Evolutionary conservation across 73 alveolate genomes (phyloP).

Genomic region (Tetrahymena malaccensis): DNA sequence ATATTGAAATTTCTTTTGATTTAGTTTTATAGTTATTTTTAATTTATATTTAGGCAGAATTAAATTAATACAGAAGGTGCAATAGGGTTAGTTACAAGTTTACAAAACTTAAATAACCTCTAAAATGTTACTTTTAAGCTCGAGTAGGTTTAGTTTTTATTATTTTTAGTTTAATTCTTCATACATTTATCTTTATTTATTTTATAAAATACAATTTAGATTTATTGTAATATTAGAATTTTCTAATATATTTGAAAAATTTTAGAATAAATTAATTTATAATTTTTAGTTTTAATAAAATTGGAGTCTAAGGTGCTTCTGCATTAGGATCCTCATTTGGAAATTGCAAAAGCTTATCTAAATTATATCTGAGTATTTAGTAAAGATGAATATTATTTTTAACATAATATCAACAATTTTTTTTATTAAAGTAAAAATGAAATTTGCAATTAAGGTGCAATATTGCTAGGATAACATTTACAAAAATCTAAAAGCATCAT

Average conservation of each 20-base stretch:
- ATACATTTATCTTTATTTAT: no score
- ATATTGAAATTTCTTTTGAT: no score
- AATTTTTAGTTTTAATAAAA: not conserved
- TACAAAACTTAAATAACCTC: not conserved
- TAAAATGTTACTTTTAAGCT: not conserved
- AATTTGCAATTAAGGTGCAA: not conserved
- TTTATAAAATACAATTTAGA: no score
- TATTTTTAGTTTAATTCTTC: no score
- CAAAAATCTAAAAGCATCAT: not conserved
- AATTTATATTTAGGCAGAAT: not conserved
- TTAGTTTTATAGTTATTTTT: no score
- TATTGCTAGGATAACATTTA: not conserved
- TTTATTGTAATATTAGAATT: no score
- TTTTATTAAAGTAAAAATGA: not conserved
- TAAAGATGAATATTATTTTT: no score
- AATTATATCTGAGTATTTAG: not conserved
- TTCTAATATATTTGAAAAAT: no score
- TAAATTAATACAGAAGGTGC: not conserved
- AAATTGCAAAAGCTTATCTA: not conserved
- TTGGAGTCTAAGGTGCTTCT: not conserved
- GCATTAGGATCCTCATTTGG: not conserved
- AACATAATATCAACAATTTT: no score
- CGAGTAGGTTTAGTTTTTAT: no score
- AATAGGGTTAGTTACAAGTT: not conserved
- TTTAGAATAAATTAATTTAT: no score